Conservation (phyloP, 108 stramenopile genomes). For the Mediolabrus comicus region DNA sequence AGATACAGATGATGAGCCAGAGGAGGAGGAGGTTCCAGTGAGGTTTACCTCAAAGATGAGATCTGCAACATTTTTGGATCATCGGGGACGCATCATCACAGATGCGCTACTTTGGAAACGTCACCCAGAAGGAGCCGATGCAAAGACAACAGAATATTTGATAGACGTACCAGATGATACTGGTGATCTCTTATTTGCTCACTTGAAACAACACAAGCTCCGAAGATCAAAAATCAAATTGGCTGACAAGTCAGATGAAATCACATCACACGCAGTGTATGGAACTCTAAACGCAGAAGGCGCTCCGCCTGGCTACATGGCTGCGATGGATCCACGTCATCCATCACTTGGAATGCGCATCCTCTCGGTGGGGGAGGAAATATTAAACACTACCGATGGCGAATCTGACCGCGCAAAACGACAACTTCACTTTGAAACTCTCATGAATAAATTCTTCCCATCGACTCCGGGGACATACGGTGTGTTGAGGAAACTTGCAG, state of each 20-base stretch:
- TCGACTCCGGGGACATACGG: constrained; percentile 61
- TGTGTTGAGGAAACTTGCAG: constrained; percentile 66
- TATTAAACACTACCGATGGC: constrained; percentile 3
- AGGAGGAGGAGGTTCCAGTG: constrained; percentile 39
- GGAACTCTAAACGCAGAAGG: constrained; percentile 73
- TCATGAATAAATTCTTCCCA: constrained; percentile 64
- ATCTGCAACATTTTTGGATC: constrained; percentile 77
- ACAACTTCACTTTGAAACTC: constrained; percentile 29
- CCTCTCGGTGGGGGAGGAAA: constrained; percentile 47
- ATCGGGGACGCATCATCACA: constrained; percentile 80
- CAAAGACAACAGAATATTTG: constrained; percentile 51
- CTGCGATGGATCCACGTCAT: constrained; percentile 82
- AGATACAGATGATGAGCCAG: background rate
- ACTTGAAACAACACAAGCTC: constrained; percentile 69
- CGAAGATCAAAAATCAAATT: constrained; percentile 71
- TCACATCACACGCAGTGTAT: constrained; percentile 68
- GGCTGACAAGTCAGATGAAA: constrained; percentile 52
- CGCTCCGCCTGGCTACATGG: constrained; percentile 66
- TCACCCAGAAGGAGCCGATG: background rate
- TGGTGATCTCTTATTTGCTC: constrained; percentile 57
- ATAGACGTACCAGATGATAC: constrained; percentile 73
- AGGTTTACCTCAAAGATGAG: constrained; percentile 62
- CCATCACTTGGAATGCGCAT: constrained; percentile 80
- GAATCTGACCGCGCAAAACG: constrained; percentile 6
- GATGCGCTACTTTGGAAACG: constrained; percentile 83